Conservation (phyloP, 2,329 filamentous ascomycete genomes). For the Microdochium bolleyi region DNA sequence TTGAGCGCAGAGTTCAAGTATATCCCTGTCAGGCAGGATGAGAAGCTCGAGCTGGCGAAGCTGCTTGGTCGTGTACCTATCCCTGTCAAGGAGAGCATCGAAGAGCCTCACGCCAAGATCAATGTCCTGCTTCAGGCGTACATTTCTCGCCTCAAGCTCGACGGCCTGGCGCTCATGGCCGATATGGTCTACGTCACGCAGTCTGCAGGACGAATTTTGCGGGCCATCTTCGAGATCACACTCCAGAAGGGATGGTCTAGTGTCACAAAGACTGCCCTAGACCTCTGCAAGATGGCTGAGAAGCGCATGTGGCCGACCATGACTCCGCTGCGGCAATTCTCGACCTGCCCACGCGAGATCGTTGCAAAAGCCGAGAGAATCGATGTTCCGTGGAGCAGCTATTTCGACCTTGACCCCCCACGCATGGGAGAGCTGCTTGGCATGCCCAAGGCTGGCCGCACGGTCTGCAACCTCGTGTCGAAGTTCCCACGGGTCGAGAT, state of each 20-base stretch:
- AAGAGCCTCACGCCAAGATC: slow-evolving; percentile 95
- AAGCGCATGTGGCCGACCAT: slow-evolving; percentile 99
- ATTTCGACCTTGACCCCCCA: slow-evolving; percentile 93
- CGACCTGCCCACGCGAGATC: slow-evolving; percentile 73
- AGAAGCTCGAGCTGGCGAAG: slow-evolving; percentile 93
- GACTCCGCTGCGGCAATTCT: slow-evolving; percentile 90
- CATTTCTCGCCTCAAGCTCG: slow-evolving; percentile 88
- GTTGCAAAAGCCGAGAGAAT: slow-evolving; percentile 90
- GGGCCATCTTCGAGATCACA: slow-evolving; percentile 95
- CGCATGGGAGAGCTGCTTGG: slow-evolving; percentile 93
- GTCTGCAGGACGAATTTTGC: slow-evolving; percentile 89
- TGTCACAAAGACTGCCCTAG: slow-evolving; percentile 84
- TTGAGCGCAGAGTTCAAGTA: slow-evolving; percentile 98
- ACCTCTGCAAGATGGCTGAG: slow-evolving; percentile 98
- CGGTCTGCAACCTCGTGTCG: slow-evolving; percentile 77
- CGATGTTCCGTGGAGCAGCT: slow-evolving; percentile 86
- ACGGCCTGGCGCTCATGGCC: slow-evolving; percentile 92
- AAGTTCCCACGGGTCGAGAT: slow-evolving; percentile 93
- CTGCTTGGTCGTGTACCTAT: slow-evolving; percentile 84
- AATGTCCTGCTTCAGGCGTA: slow-evolving; percentile 96
- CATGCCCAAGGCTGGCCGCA: slow-evolving; percentile 78
- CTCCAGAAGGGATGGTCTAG: slow-evolving; percentile 93
- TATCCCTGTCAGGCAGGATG: slow-evolving; percentile 93
- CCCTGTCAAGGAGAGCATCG: slow-evolving; percentile 94
- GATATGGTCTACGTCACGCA: slow-evolving; percentile 99